A percentile compares a stretch with the other conserved stretches of the same genome.
These are phyloP conservation scores for Suhomyces chickasaworum DNA, from an alignment of 1,139 yeast genomes.

Conservation along the genomic window DNA sequence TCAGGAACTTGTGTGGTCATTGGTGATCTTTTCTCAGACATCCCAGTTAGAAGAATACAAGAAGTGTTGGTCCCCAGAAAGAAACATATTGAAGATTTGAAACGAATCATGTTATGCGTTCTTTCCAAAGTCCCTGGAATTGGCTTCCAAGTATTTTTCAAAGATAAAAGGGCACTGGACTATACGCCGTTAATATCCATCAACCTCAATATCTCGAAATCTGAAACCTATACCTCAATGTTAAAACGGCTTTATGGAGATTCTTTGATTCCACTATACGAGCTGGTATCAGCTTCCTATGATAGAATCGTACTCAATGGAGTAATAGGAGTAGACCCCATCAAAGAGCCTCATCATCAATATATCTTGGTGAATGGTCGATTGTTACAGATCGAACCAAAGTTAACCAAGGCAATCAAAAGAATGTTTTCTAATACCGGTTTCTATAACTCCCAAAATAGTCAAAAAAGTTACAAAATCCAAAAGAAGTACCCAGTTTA, in stretches of 20 bases:
- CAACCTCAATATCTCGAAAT: not conserved
- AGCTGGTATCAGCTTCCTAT: conserved; percentile 24
- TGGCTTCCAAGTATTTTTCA: not conserved
- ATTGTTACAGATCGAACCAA: conserved; percentile 22
- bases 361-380: conserved; percentile 50
- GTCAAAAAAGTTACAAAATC: too few relatives aligned
- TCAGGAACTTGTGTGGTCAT: conserved; percentile 57
- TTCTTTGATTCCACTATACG: conserved; percentile 17
- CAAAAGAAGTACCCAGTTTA: conserved; percentile 41
- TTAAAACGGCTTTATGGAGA: conserved; percentile 25
- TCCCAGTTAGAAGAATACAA: conserved; percentile 59
- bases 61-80: conserved; percentile 24
- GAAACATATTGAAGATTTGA: conserved; percentile 25
- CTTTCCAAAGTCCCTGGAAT: not conserved
- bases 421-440: conserved; percentile 25
- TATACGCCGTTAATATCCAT: not conserved
- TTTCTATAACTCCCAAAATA: conserved; percentile 22
- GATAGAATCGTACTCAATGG: conserved; percentile 31
- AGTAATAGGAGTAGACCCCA: conserved; percentile 30
- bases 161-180: not conserved
- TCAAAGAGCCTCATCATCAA: conserved; percentile 43
- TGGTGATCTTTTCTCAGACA: conserved; percentile 48
- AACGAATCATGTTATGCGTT: not conserved
- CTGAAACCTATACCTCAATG: conserved; percentile 23
- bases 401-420: conserved; percentile 30